Evolutionary conservation across 176 grass and related monocot genomes (phyloP).

Genomic region (Juncus effusus): DNA sequence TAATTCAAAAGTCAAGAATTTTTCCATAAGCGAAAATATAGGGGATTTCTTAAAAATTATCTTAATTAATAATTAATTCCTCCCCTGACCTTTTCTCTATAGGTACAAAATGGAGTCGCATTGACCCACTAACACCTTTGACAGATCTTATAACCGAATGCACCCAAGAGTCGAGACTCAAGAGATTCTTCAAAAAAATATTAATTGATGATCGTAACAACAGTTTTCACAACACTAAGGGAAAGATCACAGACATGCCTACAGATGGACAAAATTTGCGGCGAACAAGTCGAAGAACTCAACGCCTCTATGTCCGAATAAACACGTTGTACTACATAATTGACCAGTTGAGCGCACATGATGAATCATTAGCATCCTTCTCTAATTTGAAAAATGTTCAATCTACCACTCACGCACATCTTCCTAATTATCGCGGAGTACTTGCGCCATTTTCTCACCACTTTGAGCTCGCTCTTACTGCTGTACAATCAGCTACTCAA

Average conservation of each 20-base stretch:
- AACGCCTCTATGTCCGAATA: conserved; percentile 79
- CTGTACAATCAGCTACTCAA: conserved; percentile 44
- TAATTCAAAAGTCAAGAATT: background rate
- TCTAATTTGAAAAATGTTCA: conserved; percentile 11
- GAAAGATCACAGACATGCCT: conserved; percentile 14
- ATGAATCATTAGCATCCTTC: conserved; percentile 44
- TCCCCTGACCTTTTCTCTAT: background rate
- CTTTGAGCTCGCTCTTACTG: conserved; percentile 41
- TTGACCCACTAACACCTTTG: conserved; percentile 48
- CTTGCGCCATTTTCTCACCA: conserved; percentile 22
- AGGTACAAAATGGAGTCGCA: conserved; percentile 67
- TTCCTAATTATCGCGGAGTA: conserved; percentile 15
- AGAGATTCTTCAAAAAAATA: conserved; percentile 58
- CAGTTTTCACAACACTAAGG: background rate
- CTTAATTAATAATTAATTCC: background rate
- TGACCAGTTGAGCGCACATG: conserved; percentile 42
- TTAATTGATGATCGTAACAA: conserved; percentile 53
- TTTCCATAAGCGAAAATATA: background rate
- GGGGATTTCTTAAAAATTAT: background rate
- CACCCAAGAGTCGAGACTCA: conserved; percentile 71
- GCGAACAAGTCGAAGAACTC: conserved; percentile 72
- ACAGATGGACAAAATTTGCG: conserved; percentile 48
- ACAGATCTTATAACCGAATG: conserved; percentile 43
- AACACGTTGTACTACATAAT: conserved; percentile 89
- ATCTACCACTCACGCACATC: background rate